phyloP scores from a whole-genome alignment of 257 asterid species.

The Schizonepeta tenuifolia region DNA sequence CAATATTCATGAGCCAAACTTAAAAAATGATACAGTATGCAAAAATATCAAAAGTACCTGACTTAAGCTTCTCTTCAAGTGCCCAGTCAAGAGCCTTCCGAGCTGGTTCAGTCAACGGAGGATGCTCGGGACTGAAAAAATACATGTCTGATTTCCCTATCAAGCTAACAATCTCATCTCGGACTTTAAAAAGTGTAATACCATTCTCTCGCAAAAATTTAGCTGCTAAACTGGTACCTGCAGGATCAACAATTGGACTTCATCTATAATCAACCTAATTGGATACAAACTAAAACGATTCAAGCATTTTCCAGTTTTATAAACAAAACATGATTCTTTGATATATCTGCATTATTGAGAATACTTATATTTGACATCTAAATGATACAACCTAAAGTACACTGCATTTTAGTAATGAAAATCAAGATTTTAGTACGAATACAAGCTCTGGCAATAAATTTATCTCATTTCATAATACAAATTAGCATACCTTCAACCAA shows the following conservation, averaged over 20 bases:
- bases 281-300: neutral
- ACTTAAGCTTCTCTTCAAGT: constrained; percentile 75
- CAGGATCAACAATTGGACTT: constrained; percentile 27
- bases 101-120: constrained; percentile 91
- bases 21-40: neutral
- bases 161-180: constrained; percentile 65
- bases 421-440: constrained; percentile 8
- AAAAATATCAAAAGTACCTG: constrained; percentile 53
- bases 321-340: neutral
- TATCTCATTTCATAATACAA: constrained; percentile 15
- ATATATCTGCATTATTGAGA: neutral
- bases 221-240: constrained; percentile 93
- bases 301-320: neutral
- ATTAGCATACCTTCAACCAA: constrained; percentile 78
- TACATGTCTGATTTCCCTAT: constrained; percentile 77
- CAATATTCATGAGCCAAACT: constrained; percentile 10
- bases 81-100: constrained; percentile 94
- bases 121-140: constrained; percentile 77
- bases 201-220: constrained; percentile 82
- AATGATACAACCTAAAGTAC: constrained; percentile 8
- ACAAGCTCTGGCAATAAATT: constrained; percentile 16
- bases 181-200: constrained; percentile 67
- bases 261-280: neutral
- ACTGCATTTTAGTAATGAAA: neutral
- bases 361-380: neutral